Base-by-base conservation (phyloP, 1,139 yeast species). In the Saccharomyces hybrid region DNA sequence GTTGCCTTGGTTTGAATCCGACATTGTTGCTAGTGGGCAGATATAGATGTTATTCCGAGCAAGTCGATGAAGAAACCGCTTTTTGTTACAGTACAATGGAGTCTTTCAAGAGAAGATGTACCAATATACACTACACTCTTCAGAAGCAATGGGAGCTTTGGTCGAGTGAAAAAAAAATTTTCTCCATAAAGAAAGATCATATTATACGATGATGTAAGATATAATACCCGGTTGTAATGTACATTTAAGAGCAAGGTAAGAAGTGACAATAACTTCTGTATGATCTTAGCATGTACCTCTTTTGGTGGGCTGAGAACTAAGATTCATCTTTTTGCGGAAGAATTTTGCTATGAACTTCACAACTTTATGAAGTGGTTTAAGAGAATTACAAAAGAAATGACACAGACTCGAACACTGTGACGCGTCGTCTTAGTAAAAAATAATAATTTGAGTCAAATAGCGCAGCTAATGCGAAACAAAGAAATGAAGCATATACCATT, bases 1-100 rank as follows among this genome's bases (percentile, higher is more conserved):
- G 57, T 68, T 67, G 38, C 59, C 60, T 52, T 64, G 62, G 51
- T 60, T 61, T 47, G 57, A 63, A 50, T 64, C 64, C 57, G 70
- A 65, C 70, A 66, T 67, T 25, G 28, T 51, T 51, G n/a, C 26
- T 16, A 20, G 44, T 38, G 26, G 9, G 25, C 25, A 20, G 25
- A 20, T 38, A 16, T 16, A 20, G 26, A 11, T 8, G 25, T 20
- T 20, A 5, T 20, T 38, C 25, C 44, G 6, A 20, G 44, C 11
- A 38, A 16, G 20, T 20, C 7, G 23, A 4, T 4, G 7, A 16
- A 20, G 13, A 38, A 38, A 16, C 6, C 20, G 3, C 9, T n/a
- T 16, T 38, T 38, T 38, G 44, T 13, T 26, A 20, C 26, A 16
- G 20, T n/a, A 7, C 11, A 38, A 38, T 38, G 44, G 25, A 38